A percentile compares a stretch with the other conserved stretches of the same genome.
Evolutionary conservation across 1,284 basidiomycete species (phyloP).

Genomic region (Irpex sp.): DNA sequence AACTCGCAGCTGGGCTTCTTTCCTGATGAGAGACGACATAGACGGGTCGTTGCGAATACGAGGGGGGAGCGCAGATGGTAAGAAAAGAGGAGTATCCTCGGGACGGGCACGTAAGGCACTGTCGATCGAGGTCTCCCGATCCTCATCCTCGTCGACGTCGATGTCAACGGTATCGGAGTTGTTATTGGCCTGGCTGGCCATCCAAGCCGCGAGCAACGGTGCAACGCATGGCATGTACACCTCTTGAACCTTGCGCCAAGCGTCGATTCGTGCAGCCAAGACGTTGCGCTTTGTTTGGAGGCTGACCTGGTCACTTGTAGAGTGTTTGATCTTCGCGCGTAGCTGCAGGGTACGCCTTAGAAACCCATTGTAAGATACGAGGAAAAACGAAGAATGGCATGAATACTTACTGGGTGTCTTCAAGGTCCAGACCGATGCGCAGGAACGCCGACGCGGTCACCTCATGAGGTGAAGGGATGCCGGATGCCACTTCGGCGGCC

Average conservation of each 20-base stretch:
- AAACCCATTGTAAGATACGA: neutral
- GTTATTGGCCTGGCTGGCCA: no score
- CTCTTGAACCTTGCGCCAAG: slow-evolving; percentile 8
- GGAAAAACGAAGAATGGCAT: neutral
- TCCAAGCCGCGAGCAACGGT: neutral
- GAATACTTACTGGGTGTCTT: slow-evolving; percentile 12
- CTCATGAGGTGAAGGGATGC: slow-evolving; percentile 2
- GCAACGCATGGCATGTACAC: slow-evolving; percentile 10
- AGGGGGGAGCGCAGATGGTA: slow-evolving; percentile 8
- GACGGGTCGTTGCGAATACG: neutral
- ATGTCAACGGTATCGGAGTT: neutral
- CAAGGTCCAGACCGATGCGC: slow-evolving; percentile 8
- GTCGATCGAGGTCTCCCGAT: neutral
- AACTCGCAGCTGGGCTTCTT: slow-evolving; percentile 7
- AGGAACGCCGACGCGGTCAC: slow-evolving; percentile 7
- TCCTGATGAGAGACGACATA: slow-evolving; percentile 21
- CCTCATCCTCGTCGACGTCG: neutral
- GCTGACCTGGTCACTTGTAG: neutral
- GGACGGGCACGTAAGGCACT: neutral
- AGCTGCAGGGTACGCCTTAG: neutral
- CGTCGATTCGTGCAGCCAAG: slow-evolving; percentile 1
- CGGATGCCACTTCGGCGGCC: neutral
- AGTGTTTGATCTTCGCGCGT: neutral
- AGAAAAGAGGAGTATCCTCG: slow-evolving; percentile 2
- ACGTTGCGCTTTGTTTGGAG: slow-evolving; percentile 8